A percentile compares a stretch with the other conserved stretches of the same genome.
Evolutionary conservation across 1,284 basidiomycete species (phyloP).

Genomic region (Sporisorium scitamineum): DNA sequence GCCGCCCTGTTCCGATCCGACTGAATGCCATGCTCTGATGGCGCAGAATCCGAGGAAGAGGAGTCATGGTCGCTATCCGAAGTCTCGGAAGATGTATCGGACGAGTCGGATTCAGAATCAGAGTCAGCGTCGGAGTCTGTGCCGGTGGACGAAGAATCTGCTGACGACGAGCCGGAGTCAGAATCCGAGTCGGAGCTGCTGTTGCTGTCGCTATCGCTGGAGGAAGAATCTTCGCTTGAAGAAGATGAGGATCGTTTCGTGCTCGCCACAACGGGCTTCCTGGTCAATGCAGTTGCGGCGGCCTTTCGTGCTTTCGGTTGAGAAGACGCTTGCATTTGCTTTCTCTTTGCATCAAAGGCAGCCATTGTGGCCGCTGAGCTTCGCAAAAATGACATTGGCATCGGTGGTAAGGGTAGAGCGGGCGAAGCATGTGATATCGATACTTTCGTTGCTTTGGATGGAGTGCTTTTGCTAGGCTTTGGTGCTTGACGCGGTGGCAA

Average conservation of each 20-base stretch:
- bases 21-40: conserved; percentile 13
- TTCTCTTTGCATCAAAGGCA: conserved; percentile 34
- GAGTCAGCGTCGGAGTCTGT: conserved; percentile 3
- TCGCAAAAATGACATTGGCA: conserved; percentile 3
- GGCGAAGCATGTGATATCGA: neutral
- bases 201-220: conserved; percentile 1
- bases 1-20: conserved; percentile 2
- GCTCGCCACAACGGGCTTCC: neutral
- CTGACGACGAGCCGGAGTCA: too few species aligned
- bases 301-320: neutral
- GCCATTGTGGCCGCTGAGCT: conserved; percentile 32
- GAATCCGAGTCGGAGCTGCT: conserved; percentile 6
- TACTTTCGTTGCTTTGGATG: conserved; percentile 7
- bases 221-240: neutral
- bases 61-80: neutral
- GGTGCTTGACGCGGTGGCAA: neutral
- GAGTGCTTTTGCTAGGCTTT: neutral
- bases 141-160: neutral
- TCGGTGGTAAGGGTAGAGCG: conserved; percentile 12
- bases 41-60: conserved; percentile 22
- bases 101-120: conserved; percentile 12
- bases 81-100: neutral
- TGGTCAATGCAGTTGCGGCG: neutral
- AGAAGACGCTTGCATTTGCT: conserved; percentile 10
- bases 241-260: conserved; percentile 4